Percentiles rank a stretch among this genome's conserved stretches.
Evolutionary conservation across 257 asterid species (phyloP).

Genomic region (Solanum ossicruentum): DNA sequence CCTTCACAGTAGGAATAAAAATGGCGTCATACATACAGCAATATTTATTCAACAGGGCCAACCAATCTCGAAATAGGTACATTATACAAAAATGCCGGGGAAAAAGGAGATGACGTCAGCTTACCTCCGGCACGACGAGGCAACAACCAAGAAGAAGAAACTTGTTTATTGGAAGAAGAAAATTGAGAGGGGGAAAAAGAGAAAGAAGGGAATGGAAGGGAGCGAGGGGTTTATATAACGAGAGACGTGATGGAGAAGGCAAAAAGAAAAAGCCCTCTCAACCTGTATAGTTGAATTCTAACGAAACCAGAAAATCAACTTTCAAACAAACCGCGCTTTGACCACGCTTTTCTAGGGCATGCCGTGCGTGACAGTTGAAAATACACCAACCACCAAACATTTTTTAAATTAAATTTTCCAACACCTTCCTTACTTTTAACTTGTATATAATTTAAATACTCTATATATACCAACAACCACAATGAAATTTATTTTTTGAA

Average conservation of each 20-base stretch:
- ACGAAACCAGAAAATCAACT: background rate
- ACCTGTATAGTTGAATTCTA: background rate
- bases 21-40: background rate
- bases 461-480: too few relatives aligned
- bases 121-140: slow-evolving; percentile 1
- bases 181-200: background rate
- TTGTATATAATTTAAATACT: too few relatives aligned
- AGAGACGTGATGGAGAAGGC: slow-evolving; percentile 17
- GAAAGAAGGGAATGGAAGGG: background rate
- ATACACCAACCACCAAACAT: background rate
- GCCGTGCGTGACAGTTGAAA: background rate
- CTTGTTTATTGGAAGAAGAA: background rate
- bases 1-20: background rate
- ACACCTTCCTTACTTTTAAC: background rate
- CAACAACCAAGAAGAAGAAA: background rate
- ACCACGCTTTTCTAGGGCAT: background rate
- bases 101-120: slow-evolving; percentile 3
- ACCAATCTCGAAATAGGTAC: background rate
- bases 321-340: background rate
- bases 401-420: background rate
- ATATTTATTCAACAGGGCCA: background rate
- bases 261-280: background rate
- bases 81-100: background rate
- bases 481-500: too few relatives aligned
- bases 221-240: background rate